Percentiles rank a stretch among this genome's conserved stretches.
phyloP scores from a whole-genome alignment of 306 rosid genomes.

The Inga oerstediana region DNA sequence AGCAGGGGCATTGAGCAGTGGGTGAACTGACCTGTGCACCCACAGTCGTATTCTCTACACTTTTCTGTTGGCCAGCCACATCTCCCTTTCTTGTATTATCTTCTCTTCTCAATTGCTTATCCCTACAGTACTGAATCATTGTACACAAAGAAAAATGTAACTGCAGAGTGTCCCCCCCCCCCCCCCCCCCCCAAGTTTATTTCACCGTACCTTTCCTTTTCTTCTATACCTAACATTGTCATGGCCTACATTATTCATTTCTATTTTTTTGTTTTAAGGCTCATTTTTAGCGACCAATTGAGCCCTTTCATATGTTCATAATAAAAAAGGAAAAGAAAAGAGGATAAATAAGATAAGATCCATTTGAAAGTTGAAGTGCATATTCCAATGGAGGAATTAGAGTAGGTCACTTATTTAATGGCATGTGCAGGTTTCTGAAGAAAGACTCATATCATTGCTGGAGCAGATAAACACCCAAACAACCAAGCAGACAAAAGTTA shows the following conservation, averaged over 20 bases:
- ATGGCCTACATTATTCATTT: not conserved
- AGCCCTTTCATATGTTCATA: not conserved
- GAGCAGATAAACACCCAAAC: constrained; percentile 90
- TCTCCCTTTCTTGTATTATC: not conserved
- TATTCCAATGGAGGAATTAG: constrained; percentile 7
- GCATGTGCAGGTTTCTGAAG: constrained; percentile 80
- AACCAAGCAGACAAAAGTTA: constrained; percentile 83
- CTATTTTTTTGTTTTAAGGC: not conserved
- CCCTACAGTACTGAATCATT: not conserved
- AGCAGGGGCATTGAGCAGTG: not conserved
- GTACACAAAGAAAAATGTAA: not conserved
- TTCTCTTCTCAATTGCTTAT: not conserved
- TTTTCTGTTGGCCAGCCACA: not conserved
- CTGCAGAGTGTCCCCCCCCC: not conserved
- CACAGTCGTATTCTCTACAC: not conserved
- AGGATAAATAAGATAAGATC: not conserved
- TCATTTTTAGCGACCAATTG: not conserved
- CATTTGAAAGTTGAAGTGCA: constrained; percentile 9
- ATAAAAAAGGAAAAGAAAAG: not conserved
- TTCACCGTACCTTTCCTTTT: not conserved
- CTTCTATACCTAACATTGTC: not conserved
- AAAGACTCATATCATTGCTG: constrained; percentile 87
- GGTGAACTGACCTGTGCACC: not conserved
- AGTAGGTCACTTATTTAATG: constrained; percentile 12
- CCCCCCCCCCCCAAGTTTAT: not conserved